Evolutionary conservation across 306 rosid genomes (phyloP), one percentile per base, ranked within the genome.

Genomic region (Inga laurina): DNA sequence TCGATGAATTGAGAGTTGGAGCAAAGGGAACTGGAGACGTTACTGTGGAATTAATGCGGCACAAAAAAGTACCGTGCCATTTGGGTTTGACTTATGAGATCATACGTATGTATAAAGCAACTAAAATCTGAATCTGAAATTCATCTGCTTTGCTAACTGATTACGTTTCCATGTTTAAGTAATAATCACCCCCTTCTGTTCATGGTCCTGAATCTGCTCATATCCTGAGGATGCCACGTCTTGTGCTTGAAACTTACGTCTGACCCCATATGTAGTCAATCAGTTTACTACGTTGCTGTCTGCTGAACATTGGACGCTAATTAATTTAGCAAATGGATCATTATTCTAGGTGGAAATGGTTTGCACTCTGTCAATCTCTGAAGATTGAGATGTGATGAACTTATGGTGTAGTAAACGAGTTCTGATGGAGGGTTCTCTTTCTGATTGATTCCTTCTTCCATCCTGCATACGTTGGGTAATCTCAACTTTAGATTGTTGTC

Each of bases 301-400:
- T 59, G 66, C 15, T 22, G 75, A 74, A 66, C 65, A 74, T n/a
- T 74, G 22, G 30, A 35, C 11, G 72, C 76, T 73, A 21, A 46
- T 37, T 48, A 73, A 59, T 78, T 73, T 78, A 43, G 74, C 76
- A 67, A 59, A 54, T 82, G 57, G 78, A 44, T 71, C 44, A 12
- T 71, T 21, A 76, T 75, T 44, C 30, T 11, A 18, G 73, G 41
- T 44, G 79, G 79, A 46, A 24, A 12, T 9, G 59, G 77, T 73
- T 27, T 73, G 68, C 62, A 41, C 14, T 78, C 35, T 75, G 45
- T 34, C 43, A 14, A 44, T n/a, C 43, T 39, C 57, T 44, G 8
- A 27, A 35, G 32, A 30, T 62, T 77, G 82, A 46, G 61, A 39
- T 79, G 51, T 79, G 74, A 76, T 52, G 44, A 57, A 45, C 61